Evolutionary conservation across 1,139 yeast species (phyloP).

Genomic region (Torulaspora pretoriensis): DNA sequence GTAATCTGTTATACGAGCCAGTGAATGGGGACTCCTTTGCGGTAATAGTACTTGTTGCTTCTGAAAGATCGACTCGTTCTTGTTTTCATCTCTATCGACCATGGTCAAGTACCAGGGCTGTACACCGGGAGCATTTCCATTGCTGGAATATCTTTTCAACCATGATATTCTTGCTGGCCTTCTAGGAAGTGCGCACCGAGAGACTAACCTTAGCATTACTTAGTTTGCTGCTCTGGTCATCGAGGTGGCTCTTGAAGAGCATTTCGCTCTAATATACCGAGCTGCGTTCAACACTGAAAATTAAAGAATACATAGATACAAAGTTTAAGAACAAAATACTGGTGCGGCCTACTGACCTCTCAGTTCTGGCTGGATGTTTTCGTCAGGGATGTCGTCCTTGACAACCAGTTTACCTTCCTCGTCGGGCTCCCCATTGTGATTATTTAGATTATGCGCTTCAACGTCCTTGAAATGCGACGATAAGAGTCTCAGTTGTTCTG

Average conservation of each 20-base stretch:
- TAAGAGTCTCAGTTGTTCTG: constrained; percentile 35
- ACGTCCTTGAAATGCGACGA: constrained; percentile 37
- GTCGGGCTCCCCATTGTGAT: constrained; percentile 14
- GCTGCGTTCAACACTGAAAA: too few relatives aligned
- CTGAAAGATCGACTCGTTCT: constrained; percentile 10
- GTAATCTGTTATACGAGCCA: constrained; percentile 45
- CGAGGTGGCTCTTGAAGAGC: not conserved
- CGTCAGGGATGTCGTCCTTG: constrained; percentile 32
- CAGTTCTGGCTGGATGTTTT: constrained; percentile 37
- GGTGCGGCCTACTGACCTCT: constrained; percentile 29
- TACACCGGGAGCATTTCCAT: not conserved
- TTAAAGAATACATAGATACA: constrained; percentile 4
- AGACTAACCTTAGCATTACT: not conserved
- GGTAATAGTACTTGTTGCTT: constrained; percentile 43
- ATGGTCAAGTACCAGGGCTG: constrained; percentile 33
- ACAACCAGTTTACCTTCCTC: constrained; percentile 17
- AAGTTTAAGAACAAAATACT: not conserved
- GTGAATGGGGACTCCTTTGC: constrained; percentile 47
- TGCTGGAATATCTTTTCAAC: not conserved
- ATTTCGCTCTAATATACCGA: too few relatives aligned
- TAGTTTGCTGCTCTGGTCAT: not conserved
- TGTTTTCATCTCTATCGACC: constrained; percentile 19
- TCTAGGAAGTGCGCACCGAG: not conserved
- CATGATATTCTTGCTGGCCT: not conserved
- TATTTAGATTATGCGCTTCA: constrained; percentile 21